Evolutionary conservation across 139 green algal genomes (phyloP), one percentile per base, ranked within the genome.

Genomic region (Chlamydomonas sp.): DNA sequence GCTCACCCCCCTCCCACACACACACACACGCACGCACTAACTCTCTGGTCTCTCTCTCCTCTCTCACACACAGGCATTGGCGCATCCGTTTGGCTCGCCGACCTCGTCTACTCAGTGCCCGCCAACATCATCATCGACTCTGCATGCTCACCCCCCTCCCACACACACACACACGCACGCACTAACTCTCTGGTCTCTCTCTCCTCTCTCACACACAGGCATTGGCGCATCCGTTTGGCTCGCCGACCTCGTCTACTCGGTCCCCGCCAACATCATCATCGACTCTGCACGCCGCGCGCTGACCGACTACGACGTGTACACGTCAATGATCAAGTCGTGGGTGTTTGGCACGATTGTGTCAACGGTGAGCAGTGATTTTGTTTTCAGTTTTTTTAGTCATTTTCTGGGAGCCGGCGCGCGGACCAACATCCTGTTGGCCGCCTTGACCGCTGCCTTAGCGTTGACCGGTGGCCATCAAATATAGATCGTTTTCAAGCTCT

Each of bases 71-170:
- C 84, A 93, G 89, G 90, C 36, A 92, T 99, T 61, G 94, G 84
- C 2, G 90, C 89, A 3, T 85, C 78, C 35, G 87, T 96, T 33
- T 63, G 96, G 35, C 84, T 99, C 28, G 95, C 95, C 0, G 88
- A 99, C 65, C 78, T 85, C 34, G 90, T 97, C 13, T 99, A 98
- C 72, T 83, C 87, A 35, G 90, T 99, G 34, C 70, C 76, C 34
- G 88, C 92, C 38, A 97, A 96, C 76, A 81, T 97, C 49, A 98
- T 99, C 48, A 65, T 99, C 33, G 93, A 99, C 82, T 94, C 84
- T 3, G 91, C 87, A 0, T 2, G 83, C 58, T 43, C 30, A 68
- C 31, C 20, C n/a, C n/a, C n/a, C n/a, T n/a, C n/a, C n/a, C n/a
- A n/a, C n/a, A n/a, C n/a, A n/a, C n/a, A n/a, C n/a, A n/a, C n/a